phyloP scores from a whole-genome alignment of 805 yeast genomes.

The Candida qinlingensis region DNA sequence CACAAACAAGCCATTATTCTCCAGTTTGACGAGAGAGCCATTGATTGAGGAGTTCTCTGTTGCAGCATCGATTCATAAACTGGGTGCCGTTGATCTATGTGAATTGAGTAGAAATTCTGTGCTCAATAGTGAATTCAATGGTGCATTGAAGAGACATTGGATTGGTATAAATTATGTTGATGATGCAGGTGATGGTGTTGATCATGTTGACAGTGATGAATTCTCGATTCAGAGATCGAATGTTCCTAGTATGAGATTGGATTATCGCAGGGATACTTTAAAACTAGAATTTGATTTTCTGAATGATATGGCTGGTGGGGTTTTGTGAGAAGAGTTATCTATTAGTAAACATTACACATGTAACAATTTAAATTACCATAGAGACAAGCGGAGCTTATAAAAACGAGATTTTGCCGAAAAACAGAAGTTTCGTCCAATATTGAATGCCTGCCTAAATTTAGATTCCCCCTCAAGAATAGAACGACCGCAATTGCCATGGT shows the following conservation, averaged over 20 bases:
- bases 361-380: too few species aligned
- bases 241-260: slow-evolving; percentile 25
- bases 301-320: slow-evolving; percentile 1
- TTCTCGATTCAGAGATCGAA: slow-evolving; percentile 23
- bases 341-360: too few species aligned
- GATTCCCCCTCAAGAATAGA: too few species aligned
- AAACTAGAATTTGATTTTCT: slow-evolving; percentile 18
- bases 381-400: too few species aligned
- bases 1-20: slow-evolving; percentile 23
- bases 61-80: slow-evolving; percentile 23
- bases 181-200: slow-evolving; percentile 1
- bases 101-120: slow-evolving; percentile 26
- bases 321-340: too few species aligned
- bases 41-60: slow-evolving; percentile 26
- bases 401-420: too few species aligned
- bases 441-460: too few species aligned
- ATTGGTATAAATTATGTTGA: slow-evolving; percentile 20
- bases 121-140: slow-evolving; percentile 23
- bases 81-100: slow-evolving; percentile 23
- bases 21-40: slow-evolving; percentile 25
- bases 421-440: too few species aligned
- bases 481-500: too few species aligned
- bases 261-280: slow-evolving; percentile 20
- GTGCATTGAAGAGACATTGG: slow-evolving; percentile 23
- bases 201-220: slow-evolving; percentile 19